Conservation (phyloP, 2,329 filamentous ascomycete species). For the Alternaria arbusti region DNA sequence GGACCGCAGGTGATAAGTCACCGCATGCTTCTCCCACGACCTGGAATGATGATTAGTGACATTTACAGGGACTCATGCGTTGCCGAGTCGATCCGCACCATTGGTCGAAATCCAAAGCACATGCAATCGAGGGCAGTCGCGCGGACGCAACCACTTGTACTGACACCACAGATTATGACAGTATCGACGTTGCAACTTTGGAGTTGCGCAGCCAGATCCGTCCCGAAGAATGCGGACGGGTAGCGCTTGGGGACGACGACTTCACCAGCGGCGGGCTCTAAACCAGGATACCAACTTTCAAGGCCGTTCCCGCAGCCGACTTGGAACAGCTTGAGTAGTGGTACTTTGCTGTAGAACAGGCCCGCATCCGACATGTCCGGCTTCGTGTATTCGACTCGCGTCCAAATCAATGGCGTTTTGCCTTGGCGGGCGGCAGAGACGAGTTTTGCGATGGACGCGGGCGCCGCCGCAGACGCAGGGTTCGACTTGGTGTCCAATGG, state of each 20-base stretch:
- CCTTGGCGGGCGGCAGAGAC: conserved; percentile 50
- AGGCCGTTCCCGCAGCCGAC: conserved; percentile 50
- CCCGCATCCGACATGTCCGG: conserved; percentile 56
- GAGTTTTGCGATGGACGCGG: conserved; percentile 50
- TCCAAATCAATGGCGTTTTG: conserved; percentile 54
- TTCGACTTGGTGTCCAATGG: conserved; percentile 52
- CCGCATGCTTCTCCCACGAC: conserved; percentile 56
- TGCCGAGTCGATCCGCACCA: conserved; percentile 43
- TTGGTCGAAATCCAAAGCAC: conserved; percentile 54
- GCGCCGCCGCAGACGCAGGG: conserved; percentile 44
- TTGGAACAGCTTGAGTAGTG: conserved; percentile 52
- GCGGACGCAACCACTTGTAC: conserved; percentile 56
- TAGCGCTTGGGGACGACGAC: conserved; percentile 53
- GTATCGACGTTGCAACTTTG: conserved; percentile 51
- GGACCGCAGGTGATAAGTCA: conserved; percentile 54
- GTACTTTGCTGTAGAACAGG: conserved; percentile 53
- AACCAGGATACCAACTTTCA: conserved; percentile 48
- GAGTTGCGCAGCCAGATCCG: conserved; percentile 51
- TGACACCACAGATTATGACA: conserved; percentile 56
- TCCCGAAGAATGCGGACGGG: conserved; percentile 56
- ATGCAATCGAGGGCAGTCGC: conserved; percentile 55
- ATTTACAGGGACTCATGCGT: conserved; percentile 8
- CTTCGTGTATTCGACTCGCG: conserved; percentile 52
- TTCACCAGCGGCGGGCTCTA: conserved; percentile 47
- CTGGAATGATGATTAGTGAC: conserved; percentile 24